phyloP scores from a whole-genome alignment of 495 filamentous ascomycete species.

The Barbatosphaeria neglecta region DNA sequence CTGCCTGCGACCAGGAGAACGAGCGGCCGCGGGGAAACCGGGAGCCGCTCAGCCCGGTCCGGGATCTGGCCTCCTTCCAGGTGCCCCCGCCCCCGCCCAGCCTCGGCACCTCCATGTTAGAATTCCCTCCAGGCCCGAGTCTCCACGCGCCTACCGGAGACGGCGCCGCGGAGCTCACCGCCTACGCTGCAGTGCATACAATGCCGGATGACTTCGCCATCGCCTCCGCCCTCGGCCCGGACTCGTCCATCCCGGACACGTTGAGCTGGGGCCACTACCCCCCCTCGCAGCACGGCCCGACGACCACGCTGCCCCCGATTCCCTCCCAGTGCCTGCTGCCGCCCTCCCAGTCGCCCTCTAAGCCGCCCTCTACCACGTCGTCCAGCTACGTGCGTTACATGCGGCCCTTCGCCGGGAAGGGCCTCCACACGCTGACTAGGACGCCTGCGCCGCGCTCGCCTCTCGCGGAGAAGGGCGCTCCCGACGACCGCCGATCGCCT shows the following conservation, averaged over 20 bases:
- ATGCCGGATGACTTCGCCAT: conserved; percentile 6
- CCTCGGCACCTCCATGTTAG: conserved; percentile 18
- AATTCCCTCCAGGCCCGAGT: conserved; percentile 16
- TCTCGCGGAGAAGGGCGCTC: conserved; percentile 9
- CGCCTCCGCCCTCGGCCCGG: conserved; percentile 10
- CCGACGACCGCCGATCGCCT: conserved; percentile 9
- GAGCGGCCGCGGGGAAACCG: conserved; percentile 26
- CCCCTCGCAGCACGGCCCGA: conserved; percentile 21
- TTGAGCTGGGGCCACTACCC: conserved; percentile 32
- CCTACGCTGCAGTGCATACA: too few species aligned
- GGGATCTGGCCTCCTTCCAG: conserved; percentile 24
- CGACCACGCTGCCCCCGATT: conserved; percentile 30
- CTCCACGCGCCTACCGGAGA: conserved; percentile 11
- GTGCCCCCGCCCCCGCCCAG: conserved; percentile 18
- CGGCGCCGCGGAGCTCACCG: too few species aligned
- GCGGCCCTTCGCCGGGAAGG: conserved; percentile 36
- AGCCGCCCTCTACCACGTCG: conserved; percentile 32
- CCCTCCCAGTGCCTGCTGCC: conserved; percentile 40
- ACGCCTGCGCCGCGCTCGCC: conserved; percentile 17
- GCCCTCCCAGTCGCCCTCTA: conserved; percentile 31
- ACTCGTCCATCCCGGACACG: conserved; percentile 38
- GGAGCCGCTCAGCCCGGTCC: conserved; percentile 32
- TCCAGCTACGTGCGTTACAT: conserved; percentile 33
- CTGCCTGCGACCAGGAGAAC: conserved; percentile 33
- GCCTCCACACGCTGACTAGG: conserved; percentile 34